These are phyloP conservation scores for Andrographis paniculata DNA, from an alignment of 305 asterid species.

Conservation along the genomic window DNA sequence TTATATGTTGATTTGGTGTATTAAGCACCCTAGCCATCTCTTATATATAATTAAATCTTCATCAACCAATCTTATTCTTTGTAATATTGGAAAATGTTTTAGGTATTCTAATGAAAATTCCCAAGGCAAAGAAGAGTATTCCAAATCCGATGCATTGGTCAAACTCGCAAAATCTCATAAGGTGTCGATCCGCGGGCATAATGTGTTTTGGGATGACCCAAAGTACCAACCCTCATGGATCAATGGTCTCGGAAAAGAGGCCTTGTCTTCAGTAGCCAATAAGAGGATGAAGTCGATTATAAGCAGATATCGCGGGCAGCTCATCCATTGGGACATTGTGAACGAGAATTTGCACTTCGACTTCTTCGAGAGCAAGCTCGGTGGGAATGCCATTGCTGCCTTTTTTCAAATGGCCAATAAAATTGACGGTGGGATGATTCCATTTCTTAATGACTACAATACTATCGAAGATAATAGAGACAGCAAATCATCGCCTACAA, in stretches of 20 bases:
- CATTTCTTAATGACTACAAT: constrained; percentile 60
- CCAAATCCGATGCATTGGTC: constrained; percentile 38
- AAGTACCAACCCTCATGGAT: constrained; percentile 38
- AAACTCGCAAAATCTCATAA: constrained; percentile 21
- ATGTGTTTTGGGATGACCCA: constrained; percentile 60
- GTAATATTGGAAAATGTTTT: too few species aligned
- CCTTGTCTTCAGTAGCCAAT: constrained; percentile 21
- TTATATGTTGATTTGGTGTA: too few species aligned
- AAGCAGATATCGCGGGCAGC: constrained; percentile 33
- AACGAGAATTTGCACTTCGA: constrained; percentile 51
- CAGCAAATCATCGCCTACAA: constrained; percentile 22
- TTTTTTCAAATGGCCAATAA: constrained; percentile 21
- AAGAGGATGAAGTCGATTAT: constrained; percentile 33
- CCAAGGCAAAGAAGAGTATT: constrained; percentile 34
- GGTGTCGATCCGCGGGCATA: constrained; percentile 60
- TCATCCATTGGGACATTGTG: constrained; percentile 70
- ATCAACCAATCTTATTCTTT: too few species aligned
- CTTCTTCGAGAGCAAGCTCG: constrained; percentile 42
- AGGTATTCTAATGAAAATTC: constrained; percentile 14
- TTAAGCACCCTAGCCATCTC: too few species aligned
- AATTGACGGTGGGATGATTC: constrained; percentile 26
- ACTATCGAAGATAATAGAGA: constrained; percentile 41
- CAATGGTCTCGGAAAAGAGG: constrained; percentile 20
- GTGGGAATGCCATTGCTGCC: constrained; percentile 18
- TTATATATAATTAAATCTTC: too few species aligned